Evolutionary conservation across 2,329 filamentous ascomycete genomes (phyloP).

Genomic region (Plenodomus lindquistii): DNA sequence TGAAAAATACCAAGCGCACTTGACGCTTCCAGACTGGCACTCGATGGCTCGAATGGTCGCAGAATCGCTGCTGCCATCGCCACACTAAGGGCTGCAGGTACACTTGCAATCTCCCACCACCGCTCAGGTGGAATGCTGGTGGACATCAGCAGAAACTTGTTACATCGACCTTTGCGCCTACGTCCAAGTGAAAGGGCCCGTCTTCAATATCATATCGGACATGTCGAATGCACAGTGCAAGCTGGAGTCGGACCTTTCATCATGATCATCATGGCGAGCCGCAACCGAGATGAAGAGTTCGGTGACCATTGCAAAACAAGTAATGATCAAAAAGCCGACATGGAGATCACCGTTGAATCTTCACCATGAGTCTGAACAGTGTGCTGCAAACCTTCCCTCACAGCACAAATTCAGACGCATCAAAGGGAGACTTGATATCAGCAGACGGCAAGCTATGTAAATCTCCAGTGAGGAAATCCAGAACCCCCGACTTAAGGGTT

Average conservation of each 20-base stretch:
- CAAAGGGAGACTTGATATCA: not conserved
- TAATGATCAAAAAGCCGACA: constrained; percentile 6
- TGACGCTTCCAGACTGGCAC: constrained; percentile 13
- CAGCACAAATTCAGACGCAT: not conserved
- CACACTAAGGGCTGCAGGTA: not conserved
- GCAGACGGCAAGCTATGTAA: not conserved
- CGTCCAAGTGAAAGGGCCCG: not conserved
- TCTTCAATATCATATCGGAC: constrained; percentile 5
- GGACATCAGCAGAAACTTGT: not conserved
- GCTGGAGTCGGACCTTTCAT: not conserved
- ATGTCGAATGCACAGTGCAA: not conserved
- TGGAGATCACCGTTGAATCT: constrained; percentile 7
- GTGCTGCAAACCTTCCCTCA: not conserved
- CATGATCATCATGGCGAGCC: constrained; percentile 27
- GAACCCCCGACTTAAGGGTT: constrained; percentile 6
- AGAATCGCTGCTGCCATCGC: not conserved
- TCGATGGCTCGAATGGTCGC: constrained; percentile 5
- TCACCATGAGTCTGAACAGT: not conserved
- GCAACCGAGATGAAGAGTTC: constrained; percentile 25
- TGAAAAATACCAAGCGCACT: constrained; percentile 19
- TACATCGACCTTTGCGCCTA: not conserved
- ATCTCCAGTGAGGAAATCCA: not conserved
- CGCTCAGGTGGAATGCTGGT: not conserved
- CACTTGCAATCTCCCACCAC: not conserved
- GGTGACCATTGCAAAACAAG: constrained; percentile 14